These are phyloP conservation scores for Chrysanthemum seticuspe DNA, from an alignment of 129 eudicot species.

Conservation along the genomic window DNA sequence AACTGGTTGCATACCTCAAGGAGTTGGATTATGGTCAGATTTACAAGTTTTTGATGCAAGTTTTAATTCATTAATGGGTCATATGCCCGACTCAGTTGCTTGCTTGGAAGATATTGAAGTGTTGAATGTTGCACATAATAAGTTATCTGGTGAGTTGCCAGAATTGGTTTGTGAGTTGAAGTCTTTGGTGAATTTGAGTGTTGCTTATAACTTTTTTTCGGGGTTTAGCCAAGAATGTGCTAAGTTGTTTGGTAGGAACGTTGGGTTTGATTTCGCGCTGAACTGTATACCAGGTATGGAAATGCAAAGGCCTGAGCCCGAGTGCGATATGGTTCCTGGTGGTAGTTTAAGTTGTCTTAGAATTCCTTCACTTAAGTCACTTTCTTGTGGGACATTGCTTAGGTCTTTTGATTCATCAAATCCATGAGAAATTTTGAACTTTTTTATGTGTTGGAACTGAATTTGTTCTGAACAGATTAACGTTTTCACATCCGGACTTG, in stretches of 20 bases:
- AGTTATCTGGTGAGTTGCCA: constrained; percentile 63
- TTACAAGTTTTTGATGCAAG: constrained; percentile 60
- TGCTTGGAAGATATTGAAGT: constrained; percentile 66
- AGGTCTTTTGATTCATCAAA: constrained; percentile 24
- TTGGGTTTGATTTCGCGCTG: constrained; percentile 65
- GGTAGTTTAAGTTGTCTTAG: constrained; percentile 67
- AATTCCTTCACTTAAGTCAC: constrained; percentile 52
- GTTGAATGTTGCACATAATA: constrained; percentile 61
- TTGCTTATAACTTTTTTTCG: constrained; percentile 67
- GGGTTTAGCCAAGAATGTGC: constrained; percentile 62
- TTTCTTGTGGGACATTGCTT: constrained; percentile 63
- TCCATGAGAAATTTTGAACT: constrained; percentile 13
- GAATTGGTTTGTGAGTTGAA: constrained; percentile 60
- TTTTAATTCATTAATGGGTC: constrained; percentile 54
- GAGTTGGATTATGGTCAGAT: constrained; percentile 64
- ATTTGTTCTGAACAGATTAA: background rate
- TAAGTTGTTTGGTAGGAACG: constrained; percentile 41
- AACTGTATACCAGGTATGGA: constrained; percentile 77
- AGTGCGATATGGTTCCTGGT: constrained; percentile 66
- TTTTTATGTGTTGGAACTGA: background rate
- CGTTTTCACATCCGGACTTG: background rate
- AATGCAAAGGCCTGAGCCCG: constrained; percentile 89
- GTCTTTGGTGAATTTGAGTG: constrained; percentile 58
- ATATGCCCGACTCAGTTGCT: constrained; percentile 63
- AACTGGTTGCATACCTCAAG: constrained; percentile 72